A percentile compares a stretch with the other conserved stretches of the same genome.
Evolutionary conservation across 2,329 filamentous ascomycete species (phyloP).

Genomic region (Plectosphaerella sp.): DNA sequence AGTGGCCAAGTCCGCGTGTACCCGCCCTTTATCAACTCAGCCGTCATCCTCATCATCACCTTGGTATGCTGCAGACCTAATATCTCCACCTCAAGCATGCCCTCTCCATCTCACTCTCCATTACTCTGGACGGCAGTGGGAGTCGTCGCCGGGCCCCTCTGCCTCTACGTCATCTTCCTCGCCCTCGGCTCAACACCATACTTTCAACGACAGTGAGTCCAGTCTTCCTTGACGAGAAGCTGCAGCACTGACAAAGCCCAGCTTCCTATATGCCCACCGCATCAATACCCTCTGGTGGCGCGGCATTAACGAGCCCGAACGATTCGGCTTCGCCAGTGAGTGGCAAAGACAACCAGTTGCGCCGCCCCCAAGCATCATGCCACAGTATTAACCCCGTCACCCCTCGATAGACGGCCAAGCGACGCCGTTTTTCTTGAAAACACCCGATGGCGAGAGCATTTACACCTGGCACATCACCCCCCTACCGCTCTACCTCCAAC

Average conservation of each 20-base stretch:
- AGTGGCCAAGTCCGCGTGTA: too few species aligned
- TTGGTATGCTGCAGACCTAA: too few species aligned
- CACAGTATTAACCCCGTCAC: background rate
- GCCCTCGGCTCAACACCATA: slow-evolving; percentile 60
- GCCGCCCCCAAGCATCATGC: background rate
- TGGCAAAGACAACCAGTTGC: background rate
- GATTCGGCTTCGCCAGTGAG: slow-evolving; percentile 80
- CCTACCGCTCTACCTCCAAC: slow-evolving; percentile 66
- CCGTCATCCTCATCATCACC: too few species aligned
- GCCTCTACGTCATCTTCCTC: slow-evolving; percentile 65
- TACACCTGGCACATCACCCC: slow-evolving; percentile 93
- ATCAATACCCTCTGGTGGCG: slow-evolving; percentile 69
- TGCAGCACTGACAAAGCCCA: slow-evolving; percentile 26
- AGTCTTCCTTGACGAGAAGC: background rate
- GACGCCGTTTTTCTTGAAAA: slow-evolving; percentile 74
- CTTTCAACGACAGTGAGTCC: slow-evolving; percentile 74
- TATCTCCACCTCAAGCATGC: slow-evolving; percentile 3
- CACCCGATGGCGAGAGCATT: slow-evolving; percentile 69
- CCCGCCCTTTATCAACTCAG: too few species aligned
- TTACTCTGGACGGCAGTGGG: slow-evolving; percentile 39
- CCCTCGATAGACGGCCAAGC: slow-evolving; percentile 69
- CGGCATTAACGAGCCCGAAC: slow-evolving; percentile 70
- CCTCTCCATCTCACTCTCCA: slow-evolving; percentile 11
- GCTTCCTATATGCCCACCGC: slow-evolving; percentile 79
- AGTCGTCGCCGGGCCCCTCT: slow-evolving; percentile 54